Evolutionary conservation across 495 filamentous ascomycete genomes (phyloP), one percentile per base, ranked within the genome.

Genomic region (Talaromyces liani): DNA sequence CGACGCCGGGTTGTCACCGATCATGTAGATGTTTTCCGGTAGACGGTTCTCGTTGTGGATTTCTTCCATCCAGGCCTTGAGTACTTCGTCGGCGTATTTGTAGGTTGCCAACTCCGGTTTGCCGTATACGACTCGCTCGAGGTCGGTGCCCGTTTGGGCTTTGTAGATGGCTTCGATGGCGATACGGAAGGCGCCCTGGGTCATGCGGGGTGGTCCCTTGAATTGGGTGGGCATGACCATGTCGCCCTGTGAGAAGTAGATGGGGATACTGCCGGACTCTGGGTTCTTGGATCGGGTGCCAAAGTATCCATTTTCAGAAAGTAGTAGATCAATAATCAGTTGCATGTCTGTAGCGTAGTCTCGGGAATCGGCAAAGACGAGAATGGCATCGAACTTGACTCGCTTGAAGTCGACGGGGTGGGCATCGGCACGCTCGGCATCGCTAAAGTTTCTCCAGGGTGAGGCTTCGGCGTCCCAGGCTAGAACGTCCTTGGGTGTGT

Each of bases 401-500:
- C 91, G 79, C 53, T 77, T 82, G 72, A 86, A 88, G 68, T 88
- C 82, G 3, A 90, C 85, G 51, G 85, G 82, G 64, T 87, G 82
- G 3, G 90, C 91, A 69, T 87, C 80, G 5, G 75, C 74, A 54
- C 79, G 80, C 66, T 96, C 91, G 25, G 86, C 81, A 1, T 83
- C 76, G 14, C 88, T 88, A 65, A 95, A 82, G 66, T 80, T 82
- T 27, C 90, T 80, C 84, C 93, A 96, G 16, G 92, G 92, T 0
- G 91, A 94, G 27, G 91, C 89, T 54, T 85, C 82, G 31, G 85
- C 82, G 75, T 95, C 87, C 78, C 89, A 87, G 69, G 92, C 92
- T 76, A 92, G 89, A 70, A 96, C 91, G 69, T 96, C 92, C 69
- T 92, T 91, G 6, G 91, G 91, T 6, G 91, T 94, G 64, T 95